Evolutionary conservation across 805 yeast species (phyloP), one percentile per base, ranked within the genome.

Genomic region (Ogataea trehalophila): DNA sequence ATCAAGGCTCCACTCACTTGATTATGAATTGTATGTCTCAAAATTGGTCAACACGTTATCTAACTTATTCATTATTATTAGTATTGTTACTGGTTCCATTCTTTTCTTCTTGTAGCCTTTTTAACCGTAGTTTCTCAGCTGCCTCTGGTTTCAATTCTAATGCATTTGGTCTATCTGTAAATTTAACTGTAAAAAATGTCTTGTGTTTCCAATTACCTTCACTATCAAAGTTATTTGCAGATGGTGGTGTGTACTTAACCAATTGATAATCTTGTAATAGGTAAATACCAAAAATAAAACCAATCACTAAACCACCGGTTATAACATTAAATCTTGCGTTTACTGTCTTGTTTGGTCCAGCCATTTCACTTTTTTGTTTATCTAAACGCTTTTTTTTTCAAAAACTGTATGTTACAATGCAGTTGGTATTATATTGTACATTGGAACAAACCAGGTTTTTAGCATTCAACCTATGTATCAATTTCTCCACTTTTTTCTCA

Each of bases 211-310:
- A 67, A 14, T 72, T 66, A 0, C 73, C 72, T 39, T 71, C 59
- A 40, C 65, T 66, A 43, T 71, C 71, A 40, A 60, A 63, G 47
- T 65, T 64, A 22, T 62, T 69, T 4, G 68, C 65, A 43, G 65
- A 65, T 1, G 75, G 68, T 23, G 77, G 76, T 14, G 65, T 54
- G 46, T 63, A 67, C 53, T 73, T 73, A 38, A 74, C 56, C 45
- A 73, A 52, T 44, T 71, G 62, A 44, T 61, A 68, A 44, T 68
- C 70, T 38, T 58, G 62, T 2, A 68, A 44, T 44, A 58, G 22
- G 47, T 61, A 62, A 6, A 66, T 22, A 2, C 68, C 68, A 13
- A 50, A 20, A 0, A 46, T 44, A 37, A 62, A 64, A 7, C 71
- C 71, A 0, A 49, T 50, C 9, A 58, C 50, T 23, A 59, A 43